These are phyloP conservation scores for Samsoniella hepiali DNA, from an alignment of 2,329 filamentous ascomycete genomes.

Conservation along the genomic window DNA sequence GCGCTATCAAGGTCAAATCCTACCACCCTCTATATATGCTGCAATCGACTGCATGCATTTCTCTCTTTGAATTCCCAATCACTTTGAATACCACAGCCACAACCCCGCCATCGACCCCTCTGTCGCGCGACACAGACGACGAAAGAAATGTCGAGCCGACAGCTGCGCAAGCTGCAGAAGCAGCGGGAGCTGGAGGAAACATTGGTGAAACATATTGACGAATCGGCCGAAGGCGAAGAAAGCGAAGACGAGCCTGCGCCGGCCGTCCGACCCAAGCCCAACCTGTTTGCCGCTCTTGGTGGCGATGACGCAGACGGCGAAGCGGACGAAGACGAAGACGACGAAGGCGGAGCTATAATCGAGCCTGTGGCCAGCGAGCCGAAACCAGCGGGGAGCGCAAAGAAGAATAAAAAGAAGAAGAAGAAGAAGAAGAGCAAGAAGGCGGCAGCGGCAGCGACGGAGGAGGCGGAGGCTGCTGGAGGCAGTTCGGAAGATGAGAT, in stretches of 20 bases:
- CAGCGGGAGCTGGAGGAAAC: constrained; percentile 43
- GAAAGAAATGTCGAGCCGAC: constrained; percentile 47
- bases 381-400: constrained; percentile 15
- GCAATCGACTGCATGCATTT: too few relatives aligned
- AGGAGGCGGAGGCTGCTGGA: constrained; percentile 19
- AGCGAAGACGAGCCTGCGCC: constrained; percentile 28
- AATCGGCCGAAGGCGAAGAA: constrained; percentile 31
- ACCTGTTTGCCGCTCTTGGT: constrained; percentile 52
- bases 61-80: not conserved
- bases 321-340: constrained; percentile 31
- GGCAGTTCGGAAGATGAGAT: constrained; percentile 49
- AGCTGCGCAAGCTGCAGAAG: constrained; percentile 51
- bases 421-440: constrained; percentile 38
- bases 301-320: constrained; percentile 41
- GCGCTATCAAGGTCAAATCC: not conserved
- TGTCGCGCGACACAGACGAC: constrained; percentile 12
- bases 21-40: too few relatives aligned
- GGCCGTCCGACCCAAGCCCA: constrained; percentile 39
- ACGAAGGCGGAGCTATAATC: constrained; percentile 18
- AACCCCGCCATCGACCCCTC: constrained; percentile 11
- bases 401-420: constrained; percentile 38
- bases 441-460: constrained; percentile 27
- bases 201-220: constrained; percentile 19
- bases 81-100: not conserved
- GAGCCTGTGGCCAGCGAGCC: constrained; percentile 33